A percentile compares a stretch with the other conserved stretches of the same genome.
These are phyloP conservation scores for Elsinoe australis DNA, from an alignment of 2,329 filamentous ascomycete species.

Conservation along the genomic window DNA sequence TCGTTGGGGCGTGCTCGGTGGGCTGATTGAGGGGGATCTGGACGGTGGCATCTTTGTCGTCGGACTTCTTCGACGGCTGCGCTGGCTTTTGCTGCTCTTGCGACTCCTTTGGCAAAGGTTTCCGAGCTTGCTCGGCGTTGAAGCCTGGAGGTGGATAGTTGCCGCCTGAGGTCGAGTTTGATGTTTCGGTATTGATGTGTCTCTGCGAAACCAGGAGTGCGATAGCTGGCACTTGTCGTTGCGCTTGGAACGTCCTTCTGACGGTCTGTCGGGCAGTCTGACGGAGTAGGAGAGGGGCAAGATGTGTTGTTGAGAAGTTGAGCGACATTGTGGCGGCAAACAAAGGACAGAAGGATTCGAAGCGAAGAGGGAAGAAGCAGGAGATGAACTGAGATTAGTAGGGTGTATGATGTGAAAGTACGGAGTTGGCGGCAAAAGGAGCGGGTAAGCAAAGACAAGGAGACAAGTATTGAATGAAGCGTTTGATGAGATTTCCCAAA, in stretches of 20 bases:
- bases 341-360: neutral
- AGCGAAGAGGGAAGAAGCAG: too few relatives aligned
- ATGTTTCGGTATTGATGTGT: constrained; percentile 50
- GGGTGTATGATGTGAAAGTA: too few relatives aligned
- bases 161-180: constrained; percentile 44
- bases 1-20: constrained; percentile 41
- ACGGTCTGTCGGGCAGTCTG: constrained; percentile 37
- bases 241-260: constrained; percentile 37
- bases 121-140: constrained; percentile 82
- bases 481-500: constrained; percentile 13
- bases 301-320: constrained; percentile 37
- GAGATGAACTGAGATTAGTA: too few relatives aligned
- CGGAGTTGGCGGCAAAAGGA: neutral
- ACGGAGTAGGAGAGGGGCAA: constrained; percentile 42
- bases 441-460: constrained; percentile 10
- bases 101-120: constrained; percentile 60
- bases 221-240: constrained; percentile 48
- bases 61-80: constrained; percentile 20
- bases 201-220: constrained; percentile 50
- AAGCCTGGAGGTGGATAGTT: constrained; percentile 78
- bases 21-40: constrained; percentile 34
- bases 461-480: constrained; percentile 3
- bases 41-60: constrained; percentile 24
- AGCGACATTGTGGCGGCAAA: constrained; percentile 37
- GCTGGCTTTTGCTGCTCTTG: constrained; percentile 27